Evolutionary conservation across 805 yeast species (phyloP), one percentile per base, ranked within the genome.

Genomic region (Clavispora asparagi): DNA sequence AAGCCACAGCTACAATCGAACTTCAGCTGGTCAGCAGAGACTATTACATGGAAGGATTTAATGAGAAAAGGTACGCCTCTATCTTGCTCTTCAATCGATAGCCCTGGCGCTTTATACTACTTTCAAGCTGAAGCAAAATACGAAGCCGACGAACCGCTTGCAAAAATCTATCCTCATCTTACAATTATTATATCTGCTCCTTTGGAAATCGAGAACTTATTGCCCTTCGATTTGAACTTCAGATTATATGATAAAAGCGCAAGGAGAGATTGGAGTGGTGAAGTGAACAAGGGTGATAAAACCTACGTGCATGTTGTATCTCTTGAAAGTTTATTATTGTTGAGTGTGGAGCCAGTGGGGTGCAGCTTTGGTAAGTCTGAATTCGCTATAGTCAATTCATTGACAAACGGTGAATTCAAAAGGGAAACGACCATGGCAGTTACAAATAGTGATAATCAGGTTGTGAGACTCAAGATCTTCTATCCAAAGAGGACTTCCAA

Each of bases 111-210:
- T 49, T 62, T 74, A 1, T 86, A 80, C 61, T 84, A 77, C 56
- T 84, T 87, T 65, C 92, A 86, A 53, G 85, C 85, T 0, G 85
- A 79, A 53, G 89, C 92, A 1, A 64, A 69, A 39, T 85, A 65
- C 62, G 81, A 85, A 51, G 61, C 68, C 14, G 72, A 76, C n/a
- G 95, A 87, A 51, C 90, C 89, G 0, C 67, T 90, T 25, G 77
- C 87, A 0, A 72, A 75, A 47, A 76, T 87, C 1, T 95, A 88
- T 58, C 99, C 99, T 0, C 94, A 87, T 56, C 77, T 92, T 87
- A 76, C 73, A 8, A 67, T 94, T 23, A 76, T 82, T 4, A 67
- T 94, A 7, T 81, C 94, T 0, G 88, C 98, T 0, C 98, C 99
- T 0, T 65, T 94, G 40, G 87, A 87, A 54, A 73, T 94, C 47